Conservation (phyloP, 2,329 filamentous ascomycete species). For the Hymenoscyphus fraxineus region DNA sequence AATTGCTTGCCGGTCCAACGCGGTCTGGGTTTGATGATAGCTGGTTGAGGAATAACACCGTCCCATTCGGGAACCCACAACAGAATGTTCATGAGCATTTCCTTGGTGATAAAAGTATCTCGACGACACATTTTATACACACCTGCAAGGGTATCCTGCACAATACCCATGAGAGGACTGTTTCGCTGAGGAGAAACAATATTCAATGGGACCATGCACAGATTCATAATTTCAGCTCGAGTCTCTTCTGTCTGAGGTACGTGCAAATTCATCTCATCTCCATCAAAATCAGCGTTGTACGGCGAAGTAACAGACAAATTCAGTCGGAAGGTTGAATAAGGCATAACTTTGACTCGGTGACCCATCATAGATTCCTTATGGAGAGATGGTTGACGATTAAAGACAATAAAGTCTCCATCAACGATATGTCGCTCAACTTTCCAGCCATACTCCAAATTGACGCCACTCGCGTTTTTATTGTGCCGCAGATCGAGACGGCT, state of each 20-base stretch:
- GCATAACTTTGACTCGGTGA: slow-evolving; percentile 95
- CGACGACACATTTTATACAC: slow-evolving; percentile 94
- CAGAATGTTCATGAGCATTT: slow-evolving; percentile 93
- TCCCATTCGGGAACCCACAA: slow-evolving; percentile 98
- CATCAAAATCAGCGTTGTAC: slow-evolving; percentile 99
- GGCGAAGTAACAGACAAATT: slow-evolving; percentile 97
- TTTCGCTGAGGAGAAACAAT: slow-evolving; percentile 98
- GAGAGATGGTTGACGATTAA: slow-evolving; percentile 97
- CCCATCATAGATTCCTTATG: slow-evolving; percentile 99
- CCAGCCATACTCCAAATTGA: slow-evolving; percentile 94
- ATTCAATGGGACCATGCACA: slow-evolving; percentile 97
- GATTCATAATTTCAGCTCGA: slow-evolving; percentile 85
- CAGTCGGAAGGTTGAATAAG: slow-evolving; percentile 95
- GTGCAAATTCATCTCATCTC: slow-evolving; percentile 99
- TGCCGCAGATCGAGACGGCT: slow-evolving; percentile 93
- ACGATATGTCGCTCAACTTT: slow-evolving; percentile 97
- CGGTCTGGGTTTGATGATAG: slow-evolving; percentile 88
- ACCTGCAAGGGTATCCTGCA: slow-evolving; percentile 94
- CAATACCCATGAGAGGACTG: slow-evolving; percentile 97
- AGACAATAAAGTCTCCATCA: slow-evolving; percentile 96
- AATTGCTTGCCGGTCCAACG: slow-evolving; percentile 99
- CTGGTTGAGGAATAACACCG: slow-evolving; percentile 85
- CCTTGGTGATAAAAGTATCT: slow-evolving; percentile 85
- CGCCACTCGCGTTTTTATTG: slow-evolving; percentile 74
- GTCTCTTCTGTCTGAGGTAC: slow-evolving; percentile 97